phyloP scores from a whole-genome alignment of 768 basidiomycete species.

The Pisolithus albus region DNA sequence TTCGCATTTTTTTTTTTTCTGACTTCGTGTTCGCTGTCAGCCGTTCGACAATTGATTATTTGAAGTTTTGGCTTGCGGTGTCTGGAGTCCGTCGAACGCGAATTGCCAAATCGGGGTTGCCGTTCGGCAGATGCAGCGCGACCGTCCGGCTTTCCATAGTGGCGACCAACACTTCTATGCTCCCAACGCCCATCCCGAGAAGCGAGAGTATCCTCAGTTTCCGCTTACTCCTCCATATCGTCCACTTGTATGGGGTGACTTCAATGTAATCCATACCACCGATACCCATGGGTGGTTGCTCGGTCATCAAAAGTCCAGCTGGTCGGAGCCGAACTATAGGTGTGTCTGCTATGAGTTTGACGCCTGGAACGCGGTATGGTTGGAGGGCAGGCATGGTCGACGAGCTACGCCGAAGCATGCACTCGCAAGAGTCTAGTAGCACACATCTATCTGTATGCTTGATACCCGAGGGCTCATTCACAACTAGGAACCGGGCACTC shows the following conservation, averaged over 20 bases:
- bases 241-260: conserved; percentile 77
- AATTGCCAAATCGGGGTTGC: too few species aligned
- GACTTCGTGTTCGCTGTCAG: too few species aligned
- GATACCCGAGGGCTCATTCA: background rate
- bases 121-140: too few species aligned
- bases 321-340: conserved; percentile 74
- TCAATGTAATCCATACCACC: conserved; percentile 84
- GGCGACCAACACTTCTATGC: conserved; percentile 10
- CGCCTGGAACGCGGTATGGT: background rate
- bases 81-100: too few species aligned
- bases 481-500: conserved; percentile 65
- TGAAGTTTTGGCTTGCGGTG: too few species aligned
- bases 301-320: conserved; percentile 70
- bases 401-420: background rate
- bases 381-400: background rate
- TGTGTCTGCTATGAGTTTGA: conserved; percentile 15
- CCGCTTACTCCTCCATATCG: conserved; percentile 52
- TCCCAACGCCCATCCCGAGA: conserved; percentile 27
- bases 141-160: background rate
- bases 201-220: conserved; percentile 35
- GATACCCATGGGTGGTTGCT: conserved; percentile 80
- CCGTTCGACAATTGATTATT: too few species aligned
- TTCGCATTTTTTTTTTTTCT: background rate
- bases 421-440: background rate
- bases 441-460: background rate